Percentiles rank a stretch among this genome's conserved stretches.
phyloP scores from a whole-genome alignment of 331 rosid genomes.

The Quercus tomentella region DNA sequence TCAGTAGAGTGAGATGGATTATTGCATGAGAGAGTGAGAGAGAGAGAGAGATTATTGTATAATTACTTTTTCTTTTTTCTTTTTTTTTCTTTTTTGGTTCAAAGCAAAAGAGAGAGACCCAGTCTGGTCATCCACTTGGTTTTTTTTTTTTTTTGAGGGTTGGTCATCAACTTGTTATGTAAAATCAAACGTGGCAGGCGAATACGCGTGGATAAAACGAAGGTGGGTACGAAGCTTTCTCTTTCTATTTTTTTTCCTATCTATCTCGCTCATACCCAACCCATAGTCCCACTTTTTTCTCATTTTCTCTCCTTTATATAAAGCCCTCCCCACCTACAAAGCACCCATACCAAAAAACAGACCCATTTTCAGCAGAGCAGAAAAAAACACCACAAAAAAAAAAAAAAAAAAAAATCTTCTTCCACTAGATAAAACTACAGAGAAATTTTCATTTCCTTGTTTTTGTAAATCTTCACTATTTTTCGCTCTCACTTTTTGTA shows the following conservation, averaged over 20 bases:
- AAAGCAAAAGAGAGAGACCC: not conserved
- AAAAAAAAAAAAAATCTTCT: not conserved
- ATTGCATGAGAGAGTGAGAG: no score
- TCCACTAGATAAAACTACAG: constrained; percentile 10
- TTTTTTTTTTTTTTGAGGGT: no score
- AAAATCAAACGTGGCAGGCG: constrained; percentile 19
- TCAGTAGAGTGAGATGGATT: rapidly evolving
- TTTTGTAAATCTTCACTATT: not conserved
- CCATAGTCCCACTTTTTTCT: constrained; percentile 11
- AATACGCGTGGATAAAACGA: constrained; percentile 29
- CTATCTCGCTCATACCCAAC: not conserved
- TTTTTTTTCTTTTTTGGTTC: no score
- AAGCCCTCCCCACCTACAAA: not conserved
- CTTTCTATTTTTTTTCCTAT: not conserved
- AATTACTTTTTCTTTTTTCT: no score
- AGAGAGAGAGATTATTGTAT: no score
- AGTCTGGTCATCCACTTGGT: constrained; percentile 28
- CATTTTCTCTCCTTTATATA: constrained; percentile 17
- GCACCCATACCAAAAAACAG: no score
- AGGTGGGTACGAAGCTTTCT: constrained; percentile 26
- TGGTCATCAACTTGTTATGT: constrained; percentile 22
- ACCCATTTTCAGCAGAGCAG: not conserved
- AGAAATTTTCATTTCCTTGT: not conserved
- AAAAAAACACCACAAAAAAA: not conserved
- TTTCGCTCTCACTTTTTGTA: not conserved